Base-by-base conservation (phyloP, 2,329 filamentous ascomycete species). In the Penicillium psychrosexuale region DNA sequence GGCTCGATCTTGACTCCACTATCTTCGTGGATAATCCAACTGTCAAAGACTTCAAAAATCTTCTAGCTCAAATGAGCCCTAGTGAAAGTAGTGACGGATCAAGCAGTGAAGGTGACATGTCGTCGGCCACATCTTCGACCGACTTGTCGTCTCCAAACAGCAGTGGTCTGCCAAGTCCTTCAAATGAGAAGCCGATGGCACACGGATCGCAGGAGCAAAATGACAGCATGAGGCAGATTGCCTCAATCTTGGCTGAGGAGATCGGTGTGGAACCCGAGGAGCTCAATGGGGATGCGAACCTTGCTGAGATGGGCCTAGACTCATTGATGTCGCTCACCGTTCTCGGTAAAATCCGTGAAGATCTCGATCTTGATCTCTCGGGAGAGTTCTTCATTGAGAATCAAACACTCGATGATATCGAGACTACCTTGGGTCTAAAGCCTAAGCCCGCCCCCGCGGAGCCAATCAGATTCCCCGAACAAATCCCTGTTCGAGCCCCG, bases 11-110 rank as follows among this genome's bases (percentile, higher is more conserved):
- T 53, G 78, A 80, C 53, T 82, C 82, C 11, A 80, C 80, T 28
- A 72, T 85, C 22, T 85, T 85, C 72, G 82, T 82, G 6, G 82
- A 85, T 58, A 80, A 82, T 55, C 77, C 82, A 2, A 84, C 82
- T 9, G 80, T 85, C 53, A 82, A 82, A 34, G 81, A 82, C 59
- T 79, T 85, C 75, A 84, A 84, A 74, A 78, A 78, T 58, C 78
- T 82, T 66, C 77, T 85, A 59, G 53, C 60, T 3, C 66, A 71
- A 42, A 64, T 69, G 50, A 65, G 66, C 22, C 67, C 73, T 12
- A 63, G 64, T 22, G 69, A 72, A 36, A 57, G 51, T 22, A 67
- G 55, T 27, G 69, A 70, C 49, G 63, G 40, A 28, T 70, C 67
- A 0, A 58, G 66, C 46, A 66, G 66, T 45, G 68, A 70, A n/a